phyloP scores from a whole-genome alignment of 805 yeast species.

The Lipomyces yamadae region DNA sequence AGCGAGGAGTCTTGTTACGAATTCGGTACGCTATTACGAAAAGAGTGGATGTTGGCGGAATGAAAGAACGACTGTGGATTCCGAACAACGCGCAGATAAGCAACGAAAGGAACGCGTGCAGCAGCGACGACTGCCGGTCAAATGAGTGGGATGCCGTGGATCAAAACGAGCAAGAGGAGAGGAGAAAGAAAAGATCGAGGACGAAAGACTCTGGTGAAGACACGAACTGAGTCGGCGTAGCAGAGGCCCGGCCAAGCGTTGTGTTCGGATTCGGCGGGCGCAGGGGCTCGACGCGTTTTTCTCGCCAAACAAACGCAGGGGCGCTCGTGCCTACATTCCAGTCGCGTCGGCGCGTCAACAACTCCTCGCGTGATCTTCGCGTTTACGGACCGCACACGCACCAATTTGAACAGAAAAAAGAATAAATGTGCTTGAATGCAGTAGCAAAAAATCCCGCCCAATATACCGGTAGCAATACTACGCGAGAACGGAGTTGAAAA shows the following conservation, averaged over 20 bases:
- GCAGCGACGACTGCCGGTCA: background rate
- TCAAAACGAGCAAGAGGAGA: background rate
- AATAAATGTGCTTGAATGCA: background rate
- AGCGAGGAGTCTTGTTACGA: background rate
- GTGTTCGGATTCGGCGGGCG: background rate
- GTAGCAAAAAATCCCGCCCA: background rate
- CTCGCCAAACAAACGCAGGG: background rate
- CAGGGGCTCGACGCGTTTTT: conserved; percentile 1
- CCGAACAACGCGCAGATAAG: background rate
- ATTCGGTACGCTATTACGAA: background rate
- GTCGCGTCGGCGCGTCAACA: background rate
- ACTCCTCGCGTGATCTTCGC: background rate
- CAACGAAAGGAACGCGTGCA: background rate
- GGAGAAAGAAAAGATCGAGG: background rate
- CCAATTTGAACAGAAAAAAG: background rate
- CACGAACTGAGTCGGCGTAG: background rate
- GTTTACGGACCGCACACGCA: background rate
- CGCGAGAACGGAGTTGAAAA: too few relatives aligned
- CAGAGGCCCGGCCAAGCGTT: background rate
- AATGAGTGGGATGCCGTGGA: background rate
- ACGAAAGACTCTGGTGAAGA: background rate
- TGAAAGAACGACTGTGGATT: background rate
- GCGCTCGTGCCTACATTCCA: background rate
- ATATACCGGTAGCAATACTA: background rate
- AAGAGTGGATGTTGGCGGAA: background rate